These are phyloP conservation scores for Talaromyces sp. DNA, from an alignment of 2,329 filamentous ascomycete species.

Conservation along the genomic window DNA sequence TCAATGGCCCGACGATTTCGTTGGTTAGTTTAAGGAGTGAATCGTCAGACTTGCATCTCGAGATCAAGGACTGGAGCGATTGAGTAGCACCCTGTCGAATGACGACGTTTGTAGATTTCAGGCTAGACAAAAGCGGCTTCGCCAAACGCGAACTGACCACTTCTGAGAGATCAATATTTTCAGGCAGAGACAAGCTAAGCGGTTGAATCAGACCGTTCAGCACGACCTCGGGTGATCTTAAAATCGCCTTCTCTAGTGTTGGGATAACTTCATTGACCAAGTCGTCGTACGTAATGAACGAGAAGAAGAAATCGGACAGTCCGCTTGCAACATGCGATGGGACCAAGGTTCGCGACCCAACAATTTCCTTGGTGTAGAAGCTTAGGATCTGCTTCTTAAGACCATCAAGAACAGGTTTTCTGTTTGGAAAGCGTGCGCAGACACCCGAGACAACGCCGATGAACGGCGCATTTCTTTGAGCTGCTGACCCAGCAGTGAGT, in stretches of 20 bases:
- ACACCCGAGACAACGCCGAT: constrained; percentile 86
- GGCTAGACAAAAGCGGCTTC: constrained; percentile 81
- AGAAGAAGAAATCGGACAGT: constrained; percentile 74
- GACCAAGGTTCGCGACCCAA: constrained; percentile 69
- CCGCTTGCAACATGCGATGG: constrained; percentile 67
- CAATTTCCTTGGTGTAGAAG: constrained; percentile 80
- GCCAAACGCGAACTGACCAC: constrained; percentile 66
- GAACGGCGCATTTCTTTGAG: constrained; percentile 66
- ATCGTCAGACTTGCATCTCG: constrained; percentile 54
- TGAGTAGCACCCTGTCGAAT: constrained; percentile 72
- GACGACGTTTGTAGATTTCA: constrained; percentile 78
- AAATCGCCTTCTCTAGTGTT: constrained; percentile 77
- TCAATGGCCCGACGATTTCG: constrained; percentile 74
- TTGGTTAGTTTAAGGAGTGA: constrained; percentile 64
- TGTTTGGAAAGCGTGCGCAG: constrained; percentile 62
- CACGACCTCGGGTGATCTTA: constrained; percentile 86
- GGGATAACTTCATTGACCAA: constrained; percentile 71
- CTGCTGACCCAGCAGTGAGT: constrained; percentile 64
- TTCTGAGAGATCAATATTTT: constrained; percentile 69
- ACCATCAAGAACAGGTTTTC: constrained; percentile 57
- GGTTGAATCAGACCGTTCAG: constrained; percentile 72
- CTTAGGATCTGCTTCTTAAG: constrained; percentile 69
- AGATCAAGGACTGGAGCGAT: constrained; percentile 67
- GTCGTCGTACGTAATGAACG: constrained; percentile 69
- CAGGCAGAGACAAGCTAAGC: constrained; percentile 65